Evolutionary conservation across 2,329 filamentous ascomycete species (phyloP).

Genomic region (Cytospora schulzeri): DNA sequence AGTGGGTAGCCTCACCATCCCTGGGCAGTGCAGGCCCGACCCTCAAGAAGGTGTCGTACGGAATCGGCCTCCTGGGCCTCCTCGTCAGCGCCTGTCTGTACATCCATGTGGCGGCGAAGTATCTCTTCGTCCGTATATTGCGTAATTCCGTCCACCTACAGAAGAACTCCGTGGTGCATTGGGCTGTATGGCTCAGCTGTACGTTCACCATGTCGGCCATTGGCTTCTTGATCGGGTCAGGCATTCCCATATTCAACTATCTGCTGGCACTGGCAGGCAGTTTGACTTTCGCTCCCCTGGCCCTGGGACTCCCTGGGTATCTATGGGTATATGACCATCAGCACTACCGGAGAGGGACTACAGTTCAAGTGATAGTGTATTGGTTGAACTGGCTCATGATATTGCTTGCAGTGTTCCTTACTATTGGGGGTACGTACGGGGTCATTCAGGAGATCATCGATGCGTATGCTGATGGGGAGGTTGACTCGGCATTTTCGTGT

Average conservation of each 20-base stretch:
- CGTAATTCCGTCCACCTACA: slow-evolving; percentile 37
- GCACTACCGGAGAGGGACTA: slow-evolving; percentile 9
- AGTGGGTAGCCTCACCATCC: slow-evolving; percentile 64
- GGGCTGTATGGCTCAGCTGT: slow-evolving; percentile 36
- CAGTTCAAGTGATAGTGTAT: slow-evolving; percentile 9
- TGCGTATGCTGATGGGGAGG: slow-evolving; percentile 21
- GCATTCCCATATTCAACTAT: slow-evolving; percentile 35
- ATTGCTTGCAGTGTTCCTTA: slow-evolving; percentile 23
- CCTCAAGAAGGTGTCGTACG: slow-evolving; percentile 64
- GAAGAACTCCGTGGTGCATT: slow-evolving; percentile 35
- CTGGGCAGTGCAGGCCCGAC: slow-evolving; percentile 61
- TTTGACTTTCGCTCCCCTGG: slow-evolving; percentile 26
- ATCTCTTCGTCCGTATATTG: slow-evolving; percentile 39
- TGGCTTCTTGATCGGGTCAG: slow-evolving; percentile 32
- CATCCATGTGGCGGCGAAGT: slow-evolving; percentile 39
- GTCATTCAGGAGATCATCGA: slow-evolving; percentile 25
- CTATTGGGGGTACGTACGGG: slow-evolving; percentile 26
- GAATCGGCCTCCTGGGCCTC: slow-evolving; percentile 58
- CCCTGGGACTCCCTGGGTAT: slow-evolving; percentile 15
- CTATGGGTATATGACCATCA: slow-evolving; percentile 23
- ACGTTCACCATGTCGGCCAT: slow-evolving; percentile 32
- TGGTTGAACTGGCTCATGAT: slow-evolving; percentile 24
- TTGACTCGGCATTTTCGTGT: slow-evolving; percentile 27
- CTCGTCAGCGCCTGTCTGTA: slow-evolving; percentile 44
- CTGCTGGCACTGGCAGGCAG: slow-evolving; percentile 27